These are phyloP conservation scores for Colletotrichum liaoningense DNA, from an alignment of 2,329 filamentous ascomycete genomes.

Conservation along the genomic window DNA sequence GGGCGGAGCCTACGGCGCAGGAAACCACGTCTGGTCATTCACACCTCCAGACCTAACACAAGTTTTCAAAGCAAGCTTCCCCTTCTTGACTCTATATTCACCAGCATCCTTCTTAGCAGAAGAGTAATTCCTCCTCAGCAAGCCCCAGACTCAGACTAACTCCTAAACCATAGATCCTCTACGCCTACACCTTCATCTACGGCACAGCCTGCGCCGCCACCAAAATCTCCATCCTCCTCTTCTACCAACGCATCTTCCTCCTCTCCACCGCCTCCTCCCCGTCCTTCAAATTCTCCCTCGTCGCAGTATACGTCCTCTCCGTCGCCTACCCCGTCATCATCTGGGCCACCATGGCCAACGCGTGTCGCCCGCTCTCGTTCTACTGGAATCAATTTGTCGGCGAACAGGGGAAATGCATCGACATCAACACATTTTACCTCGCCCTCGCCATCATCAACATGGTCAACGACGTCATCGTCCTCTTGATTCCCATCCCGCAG, in stretches of 20 bases:
- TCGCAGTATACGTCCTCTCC: constrained; percentile 17
- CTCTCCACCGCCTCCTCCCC: neutral
- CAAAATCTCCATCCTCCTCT: constrained; percentile 37
- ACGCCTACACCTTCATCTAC: constrained; percentile 34
- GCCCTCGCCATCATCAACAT: constrained; percentile 32
- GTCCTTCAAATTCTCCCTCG: constrained; percentile 10
- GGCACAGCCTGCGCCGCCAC: constrained; percentile 31
- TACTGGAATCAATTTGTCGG: constrained; percentile 36
- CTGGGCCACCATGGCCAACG: constrained; percentile 31
- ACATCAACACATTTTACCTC: constrained; percentile 25
- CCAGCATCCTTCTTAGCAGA: too few relatives aligned
- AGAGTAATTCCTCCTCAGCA: too few relatives aligned
- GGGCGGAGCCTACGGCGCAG: constrained; percentile 9
- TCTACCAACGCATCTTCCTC: constrained; percentile 34
- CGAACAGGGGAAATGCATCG: constrained; percentile 6
- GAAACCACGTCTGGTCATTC: constrained; percentile 25
- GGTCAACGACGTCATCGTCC: constrained; percentile 31
- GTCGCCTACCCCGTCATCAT: constrained; percentile 26
- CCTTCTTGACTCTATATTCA: too few relatives aligned
- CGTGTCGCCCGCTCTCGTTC: constrained; percentile 24
- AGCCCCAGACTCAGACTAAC: neutral
- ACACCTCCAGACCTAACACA: neutral
- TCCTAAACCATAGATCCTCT: constrained; percentile 19
- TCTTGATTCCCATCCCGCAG: constrained; percentile 30
- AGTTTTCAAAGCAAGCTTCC: constrained; percentile 1